Base-by-base conservation (phyloP, 2,329 filamentous ascomycete genomes). In the Colletotrichum truncatum region DNA sequence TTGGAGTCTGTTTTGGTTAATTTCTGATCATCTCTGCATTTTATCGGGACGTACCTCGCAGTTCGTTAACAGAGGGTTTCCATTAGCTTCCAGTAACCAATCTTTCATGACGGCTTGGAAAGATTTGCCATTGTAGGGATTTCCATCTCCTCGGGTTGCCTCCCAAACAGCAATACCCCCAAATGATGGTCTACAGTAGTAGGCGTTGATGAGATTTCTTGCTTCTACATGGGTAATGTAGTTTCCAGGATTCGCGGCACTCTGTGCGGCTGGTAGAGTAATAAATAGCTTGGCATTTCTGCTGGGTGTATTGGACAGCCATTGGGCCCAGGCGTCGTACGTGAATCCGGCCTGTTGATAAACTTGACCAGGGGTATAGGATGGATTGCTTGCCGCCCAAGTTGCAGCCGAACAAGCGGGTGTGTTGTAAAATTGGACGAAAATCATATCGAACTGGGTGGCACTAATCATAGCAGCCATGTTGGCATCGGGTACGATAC, bases 351-450 rank as follows among this genome's bases (percentile, higher is more conserved):
- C 67, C 18, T 54, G 38, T 8, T 60, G 53, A 11, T 41, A 61
- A 2, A 59, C 6, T 18, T 41, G 51, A 8, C 73, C 75, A 8
- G 72, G 64, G 16, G 64, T 51, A 58, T 75, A 78, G 11, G 55
- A 36, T 4, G 69, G 41, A 67, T 78, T 69, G 28, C 67, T 71
- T 7, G 70, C 69, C 6, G 28, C 48, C 67, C 67, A 68, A 6
- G 64, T 65, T 3, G 64, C 73, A 16, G 76, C 77, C 21, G 77
- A 75, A 67, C 81, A 83, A 26, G 68, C 71, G 0, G 75, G 73
- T 70, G 84, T 84, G 72, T 84, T 84, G 74, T 84, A 84, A 72
- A 82, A 83, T 69, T 84, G 81, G 16, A 83, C 73, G 68, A 77
- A 82, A 7, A 84, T 70, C 49, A 75, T 74, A 66, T 83, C 80